phyloP scores from a whole-genome alignment of 176 grass and related monocot genomes.

The Musa itinerans region DNA sequence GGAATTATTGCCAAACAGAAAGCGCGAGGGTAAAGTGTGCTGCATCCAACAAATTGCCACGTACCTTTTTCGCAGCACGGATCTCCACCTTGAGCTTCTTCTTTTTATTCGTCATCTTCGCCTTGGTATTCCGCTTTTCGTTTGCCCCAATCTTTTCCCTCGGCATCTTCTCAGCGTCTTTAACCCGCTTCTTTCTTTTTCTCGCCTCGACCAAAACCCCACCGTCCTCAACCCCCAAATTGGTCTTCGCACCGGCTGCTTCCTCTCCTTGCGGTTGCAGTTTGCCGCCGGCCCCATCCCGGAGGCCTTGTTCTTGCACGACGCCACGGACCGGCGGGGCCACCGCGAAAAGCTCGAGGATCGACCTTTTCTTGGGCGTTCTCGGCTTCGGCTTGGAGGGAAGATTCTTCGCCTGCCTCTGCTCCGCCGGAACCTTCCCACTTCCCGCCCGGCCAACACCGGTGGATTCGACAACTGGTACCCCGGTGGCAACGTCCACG shows the following conservation, averaged over 20 bases:
- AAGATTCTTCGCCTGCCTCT: background rate
- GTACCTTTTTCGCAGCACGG: conserved; percentile 14
- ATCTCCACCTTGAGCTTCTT: conserved; percentile 14
- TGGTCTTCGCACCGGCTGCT: background rate
- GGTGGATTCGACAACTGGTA: background rate
- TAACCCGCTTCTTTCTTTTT: background rate
- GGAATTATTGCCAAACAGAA: conserved; percentile 4
- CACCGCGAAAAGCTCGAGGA: conserved; percentile 48
- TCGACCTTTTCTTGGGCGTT: conserved; percentile 47
- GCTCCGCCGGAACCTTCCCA: background rate
- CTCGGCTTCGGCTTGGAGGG: conserved; percentile 19
- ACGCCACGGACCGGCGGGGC: conserved; percentile 17
- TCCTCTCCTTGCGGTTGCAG: background rate
- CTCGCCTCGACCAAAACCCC: background rate
- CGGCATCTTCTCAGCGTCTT: background rate
- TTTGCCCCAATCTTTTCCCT: conserved; percentile 3
- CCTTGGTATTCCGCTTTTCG: background rate
- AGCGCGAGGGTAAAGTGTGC: conserved; percentile 4
- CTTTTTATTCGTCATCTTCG: conserved; percentile 7
- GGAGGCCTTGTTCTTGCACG: background rate
- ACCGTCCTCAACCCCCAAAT: background rate
- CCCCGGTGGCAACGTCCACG: background rate
- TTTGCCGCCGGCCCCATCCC: background rate
- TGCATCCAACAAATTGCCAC: background rate
- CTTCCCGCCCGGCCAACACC: background rate